phyloP scores from a whole-genome alignment of 2,329 filamentous ascomycete species.

The Ceratocystis variospora region DNA sequence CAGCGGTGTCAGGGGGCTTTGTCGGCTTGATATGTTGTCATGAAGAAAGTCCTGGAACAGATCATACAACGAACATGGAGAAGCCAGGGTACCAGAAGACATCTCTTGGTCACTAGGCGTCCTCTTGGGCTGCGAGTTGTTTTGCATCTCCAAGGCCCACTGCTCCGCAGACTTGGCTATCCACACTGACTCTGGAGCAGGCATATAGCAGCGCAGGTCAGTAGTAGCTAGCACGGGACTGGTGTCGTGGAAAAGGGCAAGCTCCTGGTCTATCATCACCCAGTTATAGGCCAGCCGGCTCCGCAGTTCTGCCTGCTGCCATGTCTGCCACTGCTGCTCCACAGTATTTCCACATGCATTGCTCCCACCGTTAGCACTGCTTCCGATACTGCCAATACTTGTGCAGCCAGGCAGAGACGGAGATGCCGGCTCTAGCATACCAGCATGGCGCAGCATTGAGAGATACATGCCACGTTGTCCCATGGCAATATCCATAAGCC shows the following conservation, averaged over 20 bases:
- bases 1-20: constrained; percentile 33
- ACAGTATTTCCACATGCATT: constrained; percentile 25
- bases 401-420: constrained; percentile 13
- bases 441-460: constrained; percentile 56
- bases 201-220: constrained; percentile 51
- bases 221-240: constrained; percentile 49
- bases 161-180: constrained; percentile 41
- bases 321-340: constrained; percentile 46
- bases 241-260: constrained; percentile 52
- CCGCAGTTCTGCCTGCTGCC: constrained; percentile 50
- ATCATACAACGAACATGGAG: constrained; percentile 43
- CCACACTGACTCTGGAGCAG: constrained; percentile 49
- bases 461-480: constrained; percentile 61
- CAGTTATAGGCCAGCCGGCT: constrained; percentile 60
- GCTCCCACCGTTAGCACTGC: constrained; percentile 28
- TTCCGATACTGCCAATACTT: constrained; percentile 51
- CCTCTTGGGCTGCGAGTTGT: constrained; percentile 37
- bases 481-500: constrained; percentile 66
- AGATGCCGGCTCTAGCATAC: constrained; percentile 44
- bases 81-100: constrained; percentile 24
- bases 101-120: constrained; percentile 19
- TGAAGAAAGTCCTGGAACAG: constrained; percentile 55
- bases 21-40: constrained; percentile 43
- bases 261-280: constrained; percentile 61
- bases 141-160: constrained; percentile 47